phyloP scores from a whole-genome alignment of 2,329 filamentous ascomycete genomes.

The Aspergillus sp. region DNA sequence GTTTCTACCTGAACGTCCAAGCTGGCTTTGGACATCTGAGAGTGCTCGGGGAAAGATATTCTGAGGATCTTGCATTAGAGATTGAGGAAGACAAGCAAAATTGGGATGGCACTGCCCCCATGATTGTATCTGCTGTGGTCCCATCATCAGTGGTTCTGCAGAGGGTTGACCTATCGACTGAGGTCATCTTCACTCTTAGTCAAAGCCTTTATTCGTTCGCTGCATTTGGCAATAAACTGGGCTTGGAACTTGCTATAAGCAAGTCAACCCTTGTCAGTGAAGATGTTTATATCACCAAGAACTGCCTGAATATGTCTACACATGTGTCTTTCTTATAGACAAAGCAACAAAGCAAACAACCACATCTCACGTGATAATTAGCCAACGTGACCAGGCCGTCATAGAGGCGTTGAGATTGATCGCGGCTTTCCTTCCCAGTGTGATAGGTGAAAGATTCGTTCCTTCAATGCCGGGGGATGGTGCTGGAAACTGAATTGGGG shows the following conservation, averaged over 20 bases:
- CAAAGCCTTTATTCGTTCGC: not conserved
- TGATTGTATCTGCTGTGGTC: conserved; percentile 19
- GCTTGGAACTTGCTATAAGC: conserved; percentile 13
- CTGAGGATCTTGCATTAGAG: conserved; percentile 6
- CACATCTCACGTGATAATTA: no score
- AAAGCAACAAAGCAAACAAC: no score
- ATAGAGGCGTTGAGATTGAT: not conserved
- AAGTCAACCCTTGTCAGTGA: conserved; percentile 10
- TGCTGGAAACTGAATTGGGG: not conserved
- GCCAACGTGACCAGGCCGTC: no score
- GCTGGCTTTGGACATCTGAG: not conserved
- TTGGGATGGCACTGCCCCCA: conserved; percentile 16
- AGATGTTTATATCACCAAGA: conserved; percentile 21
- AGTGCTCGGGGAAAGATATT: not conserved
- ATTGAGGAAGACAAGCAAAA: conserved; percentile 13
- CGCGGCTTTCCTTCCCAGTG: not conserved
- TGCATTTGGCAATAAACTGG: conserved; percentile 5
- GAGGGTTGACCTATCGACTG: not conserved
- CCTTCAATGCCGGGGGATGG: not conserved
- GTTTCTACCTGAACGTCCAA: not conserved
- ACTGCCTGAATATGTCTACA: conserved; percentile 18
- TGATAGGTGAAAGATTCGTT: not conserved
- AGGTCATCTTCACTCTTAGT: not conserved
- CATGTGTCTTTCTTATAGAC: conserved; percentile 1
- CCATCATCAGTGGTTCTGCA: not conserved